A percentile compares a stretch with the other conserved stretches of the same genome.
Conservation (phyloP, 1,139 yeast species). For the Pichia inconspicua region DNA sequence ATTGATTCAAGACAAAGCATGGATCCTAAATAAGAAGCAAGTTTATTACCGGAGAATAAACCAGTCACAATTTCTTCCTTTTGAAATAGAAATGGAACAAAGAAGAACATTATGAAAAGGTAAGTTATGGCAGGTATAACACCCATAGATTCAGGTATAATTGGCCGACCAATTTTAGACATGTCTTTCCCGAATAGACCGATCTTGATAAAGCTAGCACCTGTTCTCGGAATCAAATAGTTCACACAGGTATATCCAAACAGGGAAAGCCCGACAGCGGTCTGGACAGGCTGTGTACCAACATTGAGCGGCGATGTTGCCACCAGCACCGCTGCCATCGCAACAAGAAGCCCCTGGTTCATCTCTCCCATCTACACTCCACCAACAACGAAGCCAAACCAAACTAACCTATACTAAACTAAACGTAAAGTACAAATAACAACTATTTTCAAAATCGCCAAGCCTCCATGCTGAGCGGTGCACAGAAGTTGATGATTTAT, state of each 20-base stretch:
- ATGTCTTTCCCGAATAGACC: slow-evolving; percentile 83
- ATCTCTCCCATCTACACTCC: not conserved
- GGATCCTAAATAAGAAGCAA: slow-evolving; percentile 82
- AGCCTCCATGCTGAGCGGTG: not conserved
- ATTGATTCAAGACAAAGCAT: slow-evolving; percentile 78
- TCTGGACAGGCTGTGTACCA: slow-evolving; percentile 32
- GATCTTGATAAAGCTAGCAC: slow-evolving; percentile 58
- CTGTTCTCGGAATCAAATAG: slow-evolving; percentile 58
- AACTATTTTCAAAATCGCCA: too few relatives aligned
- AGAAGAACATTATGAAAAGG: slow-evolving; percentile 69
- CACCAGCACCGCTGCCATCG: not conserved
- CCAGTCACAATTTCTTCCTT: slow-evolving; percentile 39
- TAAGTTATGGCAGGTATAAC: slow-evolving; percentile 78
- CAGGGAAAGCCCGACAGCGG: slow-evolving; percentile 46
- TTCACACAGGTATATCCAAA: slow-evolving; percentile 57
- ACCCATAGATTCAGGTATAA: slow-evolving; percentile 88
- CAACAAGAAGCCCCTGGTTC: not conserved
- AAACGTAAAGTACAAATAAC: too few relatives aligned
- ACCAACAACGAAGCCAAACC: too few relatives aligned
- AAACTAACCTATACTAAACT: too few relatives aligned
- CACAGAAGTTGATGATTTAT: not conserved
- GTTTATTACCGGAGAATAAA: slow-evolving; percentile 35
- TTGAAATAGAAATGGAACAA: slow-evolving; percentile 85
- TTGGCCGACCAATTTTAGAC: slow-evolving; percentile 62
- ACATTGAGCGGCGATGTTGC: not conserved